Conservation (phyloP, 1,284 basidiomycete genomes). For the Ganoderma lucidum region DNA sequence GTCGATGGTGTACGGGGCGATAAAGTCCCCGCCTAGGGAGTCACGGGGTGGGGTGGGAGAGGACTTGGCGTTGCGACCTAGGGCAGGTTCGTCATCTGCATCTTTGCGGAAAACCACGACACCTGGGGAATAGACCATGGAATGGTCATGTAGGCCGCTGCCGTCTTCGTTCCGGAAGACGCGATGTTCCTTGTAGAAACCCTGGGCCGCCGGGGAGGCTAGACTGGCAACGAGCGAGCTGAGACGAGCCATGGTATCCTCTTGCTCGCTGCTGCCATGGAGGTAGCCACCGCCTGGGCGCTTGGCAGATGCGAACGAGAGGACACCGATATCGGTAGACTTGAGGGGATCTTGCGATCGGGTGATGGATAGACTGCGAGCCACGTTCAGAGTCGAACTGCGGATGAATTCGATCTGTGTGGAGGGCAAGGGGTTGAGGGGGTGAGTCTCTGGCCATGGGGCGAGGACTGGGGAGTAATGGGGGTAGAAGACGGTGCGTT, state of each 20-base stretch:
- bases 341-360: slow-evolving; percentile 30
- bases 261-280: slow-evolving; percentile 56
- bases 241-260: slow-evolving; percentile 53
- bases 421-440: slow-evolving; percentile 25
- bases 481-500: slow-evolving; percentile 51
- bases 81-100: slow-evolving; percentile 35
- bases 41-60: slow-evolving; percentile 27
- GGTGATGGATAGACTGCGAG: slow-evolving; percentile 37
- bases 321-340: slow-evolving; percentile 48
- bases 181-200: slow-evolving; percentile 54
- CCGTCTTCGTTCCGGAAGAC: slow-evolving; percentile 45
- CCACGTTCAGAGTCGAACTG: slow-evolving; percentile 45
- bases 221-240: slow-evolving; percentile 55
- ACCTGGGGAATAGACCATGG: slow-evolving; percentile 58
- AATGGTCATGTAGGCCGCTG: slow-evolving; percentile 53
- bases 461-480: slow-evolving; percentile 47
- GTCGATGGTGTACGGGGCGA: slow-evolving; percentile 53
- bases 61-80: slow-evolving; percentile 20
- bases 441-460: slow-evolving; percentile 40
- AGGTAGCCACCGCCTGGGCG: slow-evolving; percentile 56
- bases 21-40: slow-evolving; percentile 43
- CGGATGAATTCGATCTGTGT: slow-evolving; percentile 43
- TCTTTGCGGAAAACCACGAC: slow-evolving; percentile 59
- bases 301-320: slow-evolving; percentile 56
- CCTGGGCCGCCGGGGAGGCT: slow-evolving; percentile 44